Evolutionary conservation across 441 rosid genomes (phyloP).

Genomic region (Adansonia grandidieri): DNA sequence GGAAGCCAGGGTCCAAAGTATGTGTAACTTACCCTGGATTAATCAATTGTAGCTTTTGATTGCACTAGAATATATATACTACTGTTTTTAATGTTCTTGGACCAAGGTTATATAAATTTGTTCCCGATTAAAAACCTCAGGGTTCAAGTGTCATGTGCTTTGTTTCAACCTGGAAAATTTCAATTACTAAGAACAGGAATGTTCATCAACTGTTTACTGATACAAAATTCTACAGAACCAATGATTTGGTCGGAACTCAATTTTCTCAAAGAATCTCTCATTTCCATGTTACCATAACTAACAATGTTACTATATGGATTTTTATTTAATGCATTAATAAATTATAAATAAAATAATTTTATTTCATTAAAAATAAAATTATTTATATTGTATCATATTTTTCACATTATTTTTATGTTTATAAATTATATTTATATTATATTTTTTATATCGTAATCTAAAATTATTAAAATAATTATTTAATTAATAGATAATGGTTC

Average conservation of each 20-base stretch:
- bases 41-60: conserved; percentile 3
- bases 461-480: too few species aligned
- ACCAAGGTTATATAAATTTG: neutral
- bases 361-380: too few species aligned
- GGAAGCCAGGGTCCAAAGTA: conserved; percentile 43
- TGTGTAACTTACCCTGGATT: conserved; percentile 35
- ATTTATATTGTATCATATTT: too few species aligned
- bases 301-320: too few species aligned
- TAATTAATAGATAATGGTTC: neutral
- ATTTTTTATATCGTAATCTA: too few species aligned
- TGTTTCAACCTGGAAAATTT: neutral
- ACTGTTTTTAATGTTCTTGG: neutral
- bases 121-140: neutral
- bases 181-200: neutral
- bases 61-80: neutral
- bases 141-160: neutral
- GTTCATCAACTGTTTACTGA: neutral
- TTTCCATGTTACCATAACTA: too few species aligned
- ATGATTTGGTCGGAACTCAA: neutral
- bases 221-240: neutral
- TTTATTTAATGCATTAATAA: too few species aligned
- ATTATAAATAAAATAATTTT: too few species aligned
- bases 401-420: too few species aligned
- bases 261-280: neutral
- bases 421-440: too few species aligned